These are phyloP conservation scores for Lactifluus piperatus DNA, from an alignment of 768 basidiomycete species.

Conservation along the genomic window DNA sequence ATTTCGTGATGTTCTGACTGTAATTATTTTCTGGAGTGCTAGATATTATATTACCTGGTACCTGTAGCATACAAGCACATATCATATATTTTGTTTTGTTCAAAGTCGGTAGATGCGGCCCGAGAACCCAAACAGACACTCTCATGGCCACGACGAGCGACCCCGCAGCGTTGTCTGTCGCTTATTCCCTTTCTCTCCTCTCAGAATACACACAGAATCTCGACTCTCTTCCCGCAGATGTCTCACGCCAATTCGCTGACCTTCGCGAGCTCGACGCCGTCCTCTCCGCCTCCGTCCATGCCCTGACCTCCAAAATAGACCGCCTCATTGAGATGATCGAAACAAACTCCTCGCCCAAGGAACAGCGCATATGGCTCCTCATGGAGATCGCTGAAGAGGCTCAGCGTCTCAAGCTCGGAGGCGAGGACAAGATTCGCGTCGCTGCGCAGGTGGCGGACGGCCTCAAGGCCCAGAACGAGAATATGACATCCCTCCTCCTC, in stretches of 20 bases:
- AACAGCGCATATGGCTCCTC: conserved; percentile 78
- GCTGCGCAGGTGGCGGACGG: conserved; percentile 87
- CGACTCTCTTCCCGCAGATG: conserved; percentile 87
- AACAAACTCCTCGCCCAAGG: conserved; percentile 44
- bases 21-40: no score
- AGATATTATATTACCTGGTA: no score
- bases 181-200: conserved; percentile 62
- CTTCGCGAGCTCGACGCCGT: conserved; percentile 98
- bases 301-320: conserved; percentile 74
- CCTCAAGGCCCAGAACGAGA: conserved; percentile 54
- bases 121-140: not conserved
- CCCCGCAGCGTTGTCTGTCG: conserved; percentile 29
- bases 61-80: no score
- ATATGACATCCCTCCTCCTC: conserved; percentile 54
- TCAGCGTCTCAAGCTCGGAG: conserved; percentile 80
- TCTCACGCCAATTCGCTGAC: conserved; percentile 92
- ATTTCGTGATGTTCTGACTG: no score
- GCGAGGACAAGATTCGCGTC: conserved; percentile 96
- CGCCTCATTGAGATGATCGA: conserved; percentile 71
- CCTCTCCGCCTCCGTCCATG: conserved; percentile 76
- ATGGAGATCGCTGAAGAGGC: conserved; percentile 94
- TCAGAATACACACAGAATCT: conserved; percentile 86
- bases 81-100: no score
- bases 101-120: no score
- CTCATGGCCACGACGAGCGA: conserved; percentile 20